phyloP scores from a whole-genome alignment of 495 filamentous ascomycete genomes.

The Daldinia decipiens region DNA sequence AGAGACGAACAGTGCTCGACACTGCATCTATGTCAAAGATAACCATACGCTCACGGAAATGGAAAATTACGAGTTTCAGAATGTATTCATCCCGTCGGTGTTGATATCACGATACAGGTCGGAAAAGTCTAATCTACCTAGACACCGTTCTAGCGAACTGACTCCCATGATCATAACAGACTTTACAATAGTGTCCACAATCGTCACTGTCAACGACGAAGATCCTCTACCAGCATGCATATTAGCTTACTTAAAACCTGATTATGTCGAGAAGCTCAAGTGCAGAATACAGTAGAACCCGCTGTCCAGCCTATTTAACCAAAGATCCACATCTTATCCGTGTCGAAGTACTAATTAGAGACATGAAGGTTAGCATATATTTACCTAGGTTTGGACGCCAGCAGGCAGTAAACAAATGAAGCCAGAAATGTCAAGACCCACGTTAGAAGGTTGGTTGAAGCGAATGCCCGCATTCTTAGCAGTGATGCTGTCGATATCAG shows the following conservation, averaged over 20 bases:
- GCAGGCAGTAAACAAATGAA: conserved; percentile 39
- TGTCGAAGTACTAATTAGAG: conserved; percentile 58
- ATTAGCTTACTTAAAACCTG: conserved; percentile 8
- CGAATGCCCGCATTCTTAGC: conserved; percentile 74
- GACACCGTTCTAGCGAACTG: conserved; percentile 41
- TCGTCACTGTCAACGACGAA: conserved; percentile 8
- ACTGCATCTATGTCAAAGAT: conserved; percentile 34
- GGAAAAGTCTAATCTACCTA: conserved; percentile 39
- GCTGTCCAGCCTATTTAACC: conserved; percentile 49
- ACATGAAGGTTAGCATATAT: conserved; percentile 29
- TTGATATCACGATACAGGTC: conserved; percentile 38
- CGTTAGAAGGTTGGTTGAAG: conserved; percentile 84
- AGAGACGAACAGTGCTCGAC: conserved; percentile 13
- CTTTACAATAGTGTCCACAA: conserved; percentile 31
- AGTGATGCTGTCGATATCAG: conserved; percentile 74
- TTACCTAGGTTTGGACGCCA: conserved; percentile 47
- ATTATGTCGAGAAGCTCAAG: conserved; percentile 11
- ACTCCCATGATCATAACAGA: conserved; percentile 30
- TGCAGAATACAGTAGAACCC: conserved; percentile 8
- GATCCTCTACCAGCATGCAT: conserved; percentile 25
- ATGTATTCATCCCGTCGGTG: conserved; percentile 25
- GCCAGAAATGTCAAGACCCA: conserved; percentile 47
- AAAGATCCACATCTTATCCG: conserved; percentile 63
- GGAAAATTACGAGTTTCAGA: conserved; percentile 24
- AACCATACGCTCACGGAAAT: conserved; percentile 40